Base-by-base conservation (phyloP, 2,329 filamentous ascomycete species). In the Pseudonectria foliicola region DNA sequence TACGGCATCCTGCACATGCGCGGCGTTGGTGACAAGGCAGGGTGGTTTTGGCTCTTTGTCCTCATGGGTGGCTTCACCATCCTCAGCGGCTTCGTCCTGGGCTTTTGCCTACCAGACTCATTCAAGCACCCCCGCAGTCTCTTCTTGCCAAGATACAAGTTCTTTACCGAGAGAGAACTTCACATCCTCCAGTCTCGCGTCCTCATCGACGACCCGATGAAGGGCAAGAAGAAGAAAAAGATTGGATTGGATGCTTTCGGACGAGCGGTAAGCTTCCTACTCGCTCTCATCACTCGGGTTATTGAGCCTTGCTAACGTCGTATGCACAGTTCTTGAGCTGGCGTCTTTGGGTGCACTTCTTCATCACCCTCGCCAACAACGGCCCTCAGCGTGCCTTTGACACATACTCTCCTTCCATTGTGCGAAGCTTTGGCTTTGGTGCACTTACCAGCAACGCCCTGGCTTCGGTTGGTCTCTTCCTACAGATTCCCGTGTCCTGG, bases 1-100 rank as follows among this genome's bases (percentile, higher is more conserved):
- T 68, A 61, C 25, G 64, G 61, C 3, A 67, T 71, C 25, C 57
- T 77, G 15, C 66, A 69, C 35, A 65, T 77, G 57, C 53, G 61
- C 6, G 71, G 69, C 2, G 60, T 66, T 2, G 61, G 56, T 2
- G 67, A 65, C 6, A 56, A 67, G 35, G 48, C 66, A 0, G 72
- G 73, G n/a, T 77, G 72, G 72, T 68, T 70, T 44, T 77, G 73
- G 72, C 57, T 76, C 2, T 76, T 75, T 43, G 50, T 58, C 10
- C 53, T 75, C 18, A 72, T 74, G 60, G 72, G 71, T 1, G 49
- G 58, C 11, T 73, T 76, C 42, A 75, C 70, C n/a, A 49, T 74
- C 10, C 36, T 62, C 10, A 54, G 55, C 16, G 64, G 66, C 21
- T 49, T 66, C 37, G 39, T 70, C 15, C 53, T 67, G 4, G 63